Percentiles rank a stretch among this genome's conserved stretches.
phyloP scores from a whole-genome alignment of 176 grass and related monocot genomes.

The Melocanna baccifera region DNA sequence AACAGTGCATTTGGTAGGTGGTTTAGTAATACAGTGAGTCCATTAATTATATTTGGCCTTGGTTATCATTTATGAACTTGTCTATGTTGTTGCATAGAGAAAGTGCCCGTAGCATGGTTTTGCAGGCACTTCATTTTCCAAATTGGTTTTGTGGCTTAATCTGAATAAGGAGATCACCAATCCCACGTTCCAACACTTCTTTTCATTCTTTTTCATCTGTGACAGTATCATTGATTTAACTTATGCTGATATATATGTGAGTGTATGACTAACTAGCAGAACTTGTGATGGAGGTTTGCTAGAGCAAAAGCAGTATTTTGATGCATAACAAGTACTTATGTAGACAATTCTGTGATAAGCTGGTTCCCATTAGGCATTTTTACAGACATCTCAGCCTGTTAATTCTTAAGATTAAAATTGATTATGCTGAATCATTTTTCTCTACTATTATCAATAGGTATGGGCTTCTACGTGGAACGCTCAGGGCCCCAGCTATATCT shows the following conservation, averaged over 20 bases:
- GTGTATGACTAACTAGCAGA: neutral
- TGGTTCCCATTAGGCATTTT: neutral
- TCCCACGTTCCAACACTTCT: neutral
- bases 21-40: neutral
- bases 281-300: neutral
- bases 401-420: constrained; percentile 21
- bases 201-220: constrained; percentile 24
- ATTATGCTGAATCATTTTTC: neutral
- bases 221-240: neutral
- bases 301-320: neutral
- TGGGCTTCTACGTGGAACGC: constrained; percentile 73
- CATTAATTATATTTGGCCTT: neutral
- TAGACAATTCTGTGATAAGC: neutral
- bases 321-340: neutral
- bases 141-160: constrained; percentile 10
- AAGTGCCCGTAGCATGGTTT: constrained; percentile 17
- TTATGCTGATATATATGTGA: neutral
- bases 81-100: constrained; percentile 8
- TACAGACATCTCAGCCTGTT: neutral
- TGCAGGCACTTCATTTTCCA: constrained; percentile 17
- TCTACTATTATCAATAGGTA: constrained; percentile 50
- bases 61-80: neutral
- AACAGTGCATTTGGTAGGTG: neutral
- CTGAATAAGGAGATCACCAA: constrained; percentile 3
- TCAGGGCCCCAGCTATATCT: constrained; percentile 77